These are phyloP conservation scores for Brassica juncea DNA, from an alignment of 345 rosid genomes.

Conservation along the genomic window DNA sequence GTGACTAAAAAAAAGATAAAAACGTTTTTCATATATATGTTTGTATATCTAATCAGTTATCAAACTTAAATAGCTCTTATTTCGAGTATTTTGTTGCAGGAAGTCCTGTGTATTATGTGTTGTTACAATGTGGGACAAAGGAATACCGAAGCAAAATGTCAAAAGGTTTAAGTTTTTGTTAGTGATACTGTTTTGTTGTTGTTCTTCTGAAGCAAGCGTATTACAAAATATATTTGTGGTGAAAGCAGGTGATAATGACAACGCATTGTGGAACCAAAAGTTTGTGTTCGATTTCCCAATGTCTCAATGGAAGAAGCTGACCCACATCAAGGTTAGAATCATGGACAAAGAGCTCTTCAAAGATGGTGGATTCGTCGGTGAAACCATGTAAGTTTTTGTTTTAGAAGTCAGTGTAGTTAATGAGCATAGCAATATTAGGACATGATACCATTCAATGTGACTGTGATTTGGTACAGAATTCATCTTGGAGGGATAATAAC, in stretches of 20 bases:
- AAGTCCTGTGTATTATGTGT: constrained; percentile 58
- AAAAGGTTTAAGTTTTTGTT: constrained; percentile 49
- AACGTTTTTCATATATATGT: not conserved
- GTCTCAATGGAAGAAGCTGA: constrained; percentile 53
- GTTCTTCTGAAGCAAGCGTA: not conserved
- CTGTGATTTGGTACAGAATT: constrained; percentile 46
- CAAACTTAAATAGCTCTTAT: not conserved
- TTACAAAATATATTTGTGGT: not conserved
- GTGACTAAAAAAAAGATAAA: constrained; percentile 38
- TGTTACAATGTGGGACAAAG: constrained; percentile 65
- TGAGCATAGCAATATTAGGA: not conserved
- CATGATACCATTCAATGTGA: not conserved
- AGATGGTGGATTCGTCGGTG: constrained; percentile 67
- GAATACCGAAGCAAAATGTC: constrained; percentile 66
- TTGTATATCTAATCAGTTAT: not conserved
- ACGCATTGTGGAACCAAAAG: constrained; percentile 85
- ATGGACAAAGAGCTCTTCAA: constrained; percentile 62
- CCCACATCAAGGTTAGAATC: constrained; percentile 62
- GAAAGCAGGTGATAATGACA: constrained; percentile 52
- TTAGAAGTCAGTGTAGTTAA: not conserved
- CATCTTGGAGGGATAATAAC: constrained; percentile 67
- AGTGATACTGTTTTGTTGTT: not conserved
- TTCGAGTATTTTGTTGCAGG: constrained; percentile 46
- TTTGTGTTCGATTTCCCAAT: constrained; percentile 59
- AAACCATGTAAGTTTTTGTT: constrained; percentile 56